These are phyloP conservation scores for Lasiodiplodia citricola DNA, from an alignment of 2,329 filamentous ascomycete species.

Conservation along the genomic window DNA sequence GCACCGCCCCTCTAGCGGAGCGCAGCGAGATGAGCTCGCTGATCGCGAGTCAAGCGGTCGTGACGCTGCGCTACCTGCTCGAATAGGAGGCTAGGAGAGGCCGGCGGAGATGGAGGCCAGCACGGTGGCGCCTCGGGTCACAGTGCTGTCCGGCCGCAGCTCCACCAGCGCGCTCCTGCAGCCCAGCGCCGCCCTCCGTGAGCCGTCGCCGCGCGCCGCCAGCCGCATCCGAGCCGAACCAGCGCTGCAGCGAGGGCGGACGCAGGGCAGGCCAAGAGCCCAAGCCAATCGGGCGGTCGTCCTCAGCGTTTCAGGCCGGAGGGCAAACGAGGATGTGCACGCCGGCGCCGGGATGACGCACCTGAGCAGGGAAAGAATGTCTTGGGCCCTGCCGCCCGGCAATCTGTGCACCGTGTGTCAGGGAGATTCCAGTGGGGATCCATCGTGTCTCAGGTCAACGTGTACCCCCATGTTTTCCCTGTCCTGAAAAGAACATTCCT, in stretches of 20 bases:
- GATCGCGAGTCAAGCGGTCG: constrained; percentile 16
- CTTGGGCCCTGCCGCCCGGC: constrained; percentile 15
- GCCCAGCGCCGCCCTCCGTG: neutral
- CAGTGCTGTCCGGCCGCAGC: constrained; percentile 11
- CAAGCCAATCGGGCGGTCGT: constrained; percentile 20
- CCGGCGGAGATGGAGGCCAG: constrained; percentile 1
- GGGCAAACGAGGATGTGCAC: constrained; percentile 22
- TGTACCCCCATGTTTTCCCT: constrained; percentile 27
- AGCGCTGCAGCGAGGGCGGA: neutral
- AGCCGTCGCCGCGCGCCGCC: neutral
- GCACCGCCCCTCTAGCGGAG: neutral
- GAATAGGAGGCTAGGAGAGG: constrained; percentile 20
- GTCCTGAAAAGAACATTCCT: constrained; percentile 24
- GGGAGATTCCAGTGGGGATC: constrained; percentile 28
- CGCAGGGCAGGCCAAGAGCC: constrained; percentile 17
- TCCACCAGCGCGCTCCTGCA: neutral
- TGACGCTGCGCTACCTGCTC: neutral
- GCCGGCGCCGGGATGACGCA: constrained; percentile 25
- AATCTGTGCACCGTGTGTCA: constrained; percentile 25
- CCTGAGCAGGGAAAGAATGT: constrained; percentile 21
- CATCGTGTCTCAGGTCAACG: constrained; percentile 27
- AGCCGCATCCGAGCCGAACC: neutral
- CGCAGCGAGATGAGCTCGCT: constrained; percentile 20
- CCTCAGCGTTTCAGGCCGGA: constrained; percentile 21
- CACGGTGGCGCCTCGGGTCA: neutral